A percentile compares a stretch with the other conserved stretches of the same genome.
These are phyloP conservation scores for Casuarina glauca DNA, from an alignment of 306 rosid species.

Conservation along the genomic window DNA sequence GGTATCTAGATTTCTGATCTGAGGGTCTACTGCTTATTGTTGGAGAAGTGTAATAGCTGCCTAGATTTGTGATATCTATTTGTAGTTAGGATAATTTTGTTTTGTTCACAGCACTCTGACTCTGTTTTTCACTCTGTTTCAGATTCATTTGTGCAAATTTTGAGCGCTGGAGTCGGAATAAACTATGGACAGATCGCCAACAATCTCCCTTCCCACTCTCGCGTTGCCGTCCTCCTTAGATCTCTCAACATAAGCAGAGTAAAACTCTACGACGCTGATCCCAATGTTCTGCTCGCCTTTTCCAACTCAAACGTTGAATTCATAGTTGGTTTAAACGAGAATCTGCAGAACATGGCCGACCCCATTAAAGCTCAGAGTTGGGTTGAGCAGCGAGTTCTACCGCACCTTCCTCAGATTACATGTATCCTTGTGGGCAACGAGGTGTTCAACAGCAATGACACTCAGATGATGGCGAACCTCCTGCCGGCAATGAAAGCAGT, in stretches of 20 bases:
- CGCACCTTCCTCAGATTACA: slow-evolving; percentile 61
- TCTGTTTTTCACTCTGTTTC: slow-evolving; percentile 30
- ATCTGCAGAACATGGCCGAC: slow-evolving; percentile 53
- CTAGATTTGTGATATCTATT: neutral
- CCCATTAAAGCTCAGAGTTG: slow-evolving; percentile 60
- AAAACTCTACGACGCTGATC: slow-evolving; percentile 90
- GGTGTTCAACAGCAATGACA: slow-evolving; percentile 47
- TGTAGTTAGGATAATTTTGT: neutral
- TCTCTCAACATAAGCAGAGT: slow-evolving; percentile 64
- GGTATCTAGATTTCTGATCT: slow-evolving; percentile 8
- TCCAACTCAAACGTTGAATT: slow-evolving; percentile 62
- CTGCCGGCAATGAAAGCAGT: slow-evolving; percentile 78
- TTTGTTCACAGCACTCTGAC: neutral
- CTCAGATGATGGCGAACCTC: slow-evolving; percentile 39
- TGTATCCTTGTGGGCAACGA: slow-evolving; percentile 79
- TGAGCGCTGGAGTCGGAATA: slow-evolving; percentile 59
- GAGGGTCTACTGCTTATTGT: neutral
- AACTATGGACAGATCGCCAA: slow-evolving; percentile 90
- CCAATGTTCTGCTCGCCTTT: slow-evolving; percentile 74
- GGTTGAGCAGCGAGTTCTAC: slow-evolving; percentile 56
- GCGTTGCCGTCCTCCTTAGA: slow-evolving; percentile 55
- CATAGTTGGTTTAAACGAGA: slow-evolving; percentile 68
- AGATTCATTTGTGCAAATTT: slow-evolving; percentile 47
- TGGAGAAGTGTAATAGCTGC: neutral
- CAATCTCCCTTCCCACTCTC: slow-evolving; percentile 68